A percentile compares a stretch with the other conserved stretches of the same genome.
These are phyloP conservation scores for Apiospora pterosperma DNA, from an alignment of 2,329 filamentous ascomycete genomes.

Conservation along the genomic window DNA sequence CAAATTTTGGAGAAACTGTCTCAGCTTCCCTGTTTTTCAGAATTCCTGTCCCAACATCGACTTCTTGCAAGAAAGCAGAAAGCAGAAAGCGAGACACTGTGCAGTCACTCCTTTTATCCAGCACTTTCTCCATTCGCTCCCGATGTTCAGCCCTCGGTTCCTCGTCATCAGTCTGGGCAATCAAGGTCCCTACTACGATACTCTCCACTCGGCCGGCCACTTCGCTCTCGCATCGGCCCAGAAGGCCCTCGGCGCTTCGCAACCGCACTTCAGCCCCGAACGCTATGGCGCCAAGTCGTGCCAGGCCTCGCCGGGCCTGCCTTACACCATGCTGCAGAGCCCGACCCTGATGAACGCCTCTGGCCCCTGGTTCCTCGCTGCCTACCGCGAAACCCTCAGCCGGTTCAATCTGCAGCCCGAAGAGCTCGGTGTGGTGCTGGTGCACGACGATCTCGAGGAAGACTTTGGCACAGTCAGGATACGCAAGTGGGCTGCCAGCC, in stretches of 20 bases:
- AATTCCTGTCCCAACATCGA: neutral
- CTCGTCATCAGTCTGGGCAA: slow-evolving; percentile 89
- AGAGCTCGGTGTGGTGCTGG: slow-evolving; percentile 60
- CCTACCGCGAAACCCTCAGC: slow-evolving; percentile 58
- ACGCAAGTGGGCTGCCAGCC: slow-evolving; percentile 59
- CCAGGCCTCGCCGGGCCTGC: slow-evolving; percentile 42
- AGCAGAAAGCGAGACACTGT: neutral
- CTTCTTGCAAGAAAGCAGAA: no score
- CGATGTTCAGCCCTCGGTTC: slow-evolving; percentile 46
- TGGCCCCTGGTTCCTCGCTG: slow-evolving; percentile 65
- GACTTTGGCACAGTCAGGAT: slow-evolving; percentile 65
- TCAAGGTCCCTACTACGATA: slow-evolving; percentile 68
- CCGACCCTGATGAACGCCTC: slow-evolving; percentile 81
- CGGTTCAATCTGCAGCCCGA: slow-evolving; percentile 24
- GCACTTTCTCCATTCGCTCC: neutral
- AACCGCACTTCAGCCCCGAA: slow-evolving; percentile 47
- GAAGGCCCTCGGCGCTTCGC: slow-evolving; percentile 38
- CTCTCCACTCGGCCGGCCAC: slow-evolving; percentile 86
- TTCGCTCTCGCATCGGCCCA: slow-evolving; percentile 64
- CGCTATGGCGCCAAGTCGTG: slow-evolving; percentile 49
- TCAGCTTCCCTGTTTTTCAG: neutral
- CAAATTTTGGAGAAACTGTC: neutral
- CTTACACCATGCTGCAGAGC: slow-evolving; percentile 70
- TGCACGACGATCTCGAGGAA: slow-evolving; percentile 87
- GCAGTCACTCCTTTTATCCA: neutral